Evolutionary conservation across 192 early-diverging fungal species (phyloP), one percentile per base, ranked within the genome.

Genomic region (Coemansia sp.): DNA sequence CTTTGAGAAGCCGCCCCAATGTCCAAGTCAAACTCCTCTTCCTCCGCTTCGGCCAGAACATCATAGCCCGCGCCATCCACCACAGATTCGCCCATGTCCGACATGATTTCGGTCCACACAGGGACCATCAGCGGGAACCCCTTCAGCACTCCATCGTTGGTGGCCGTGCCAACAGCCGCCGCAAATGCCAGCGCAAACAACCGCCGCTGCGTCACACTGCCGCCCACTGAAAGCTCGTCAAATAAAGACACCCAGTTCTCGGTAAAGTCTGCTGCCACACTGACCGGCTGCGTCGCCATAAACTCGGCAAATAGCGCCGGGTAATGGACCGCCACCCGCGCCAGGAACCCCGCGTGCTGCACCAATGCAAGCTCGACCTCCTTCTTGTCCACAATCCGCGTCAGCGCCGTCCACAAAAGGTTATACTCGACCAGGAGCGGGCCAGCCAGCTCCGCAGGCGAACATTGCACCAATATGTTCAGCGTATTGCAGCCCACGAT

Each of bases 31-130:
- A 28, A 45, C 14, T 33, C 38, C 12, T 39, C 46, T 16, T 35
- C 34, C 20, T 39, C 26, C 18, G 56, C 58, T 26, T 55, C 46
- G 30, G 35, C 16, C 35, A 37, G 7, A 16, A 18, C 35, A 11
- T 64, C 67, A 4, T 40, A 44, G n/a, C 51, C 64, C 1, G 36
- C 11, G 43, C 51, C 51, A 31, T 60, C 51, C 5, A 59, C 50
- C 11, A 54, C 38, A 2, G 67, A 71, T 14, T 47, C 40, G n/a
- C 60, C 67, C 0, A 60, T 71, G 26, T 60, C 51, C 1, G 60
- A 60, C 21, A 71, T 59, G 4, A 71, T 51, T 4, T 60, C 67
- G 48, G 58, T 71, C 67, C 67, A 71, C 12, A 71, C 38, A 1
- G 67, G 67, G n/a, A 71, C 60, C 60, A 64, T 64, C 31, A 47